Evolutionary conservation across 352 stramenopile genomes (phyloP), one percentile per base, ranked within the genome.

Genomic region (Globisporangium polare): DNA sequence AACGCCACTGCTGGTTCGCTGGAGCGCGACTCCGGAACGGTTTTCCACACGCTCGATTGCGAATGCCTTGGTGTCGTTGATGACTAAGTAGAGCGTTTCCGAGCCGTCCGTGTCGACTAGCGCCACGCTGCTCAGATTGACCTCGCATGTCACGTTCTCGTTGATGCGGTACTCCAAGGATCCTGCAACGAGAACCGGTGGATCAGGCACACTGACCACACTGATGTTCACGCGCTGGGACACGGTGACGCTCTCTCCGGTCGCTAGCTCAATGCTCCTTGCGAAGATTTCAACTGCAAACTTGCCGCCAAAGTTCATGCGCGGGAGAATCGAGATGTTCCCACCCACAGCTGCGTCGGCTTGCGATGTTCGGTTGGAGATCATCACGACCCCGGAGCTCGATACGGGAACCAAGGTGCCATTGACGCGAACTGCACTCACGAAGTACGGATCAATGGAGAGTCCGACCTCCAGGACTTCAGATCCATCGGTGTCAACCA

Each of bases 381-480:
- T 27, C 26, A 43, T 22, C 49, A 58, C 50, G 43, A 31, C 13
- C 53, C 73, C 35, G 52, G 33, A 27, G 5, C 27, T 29, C 17
- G 53, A 53, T 1, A 67, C 63, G 1, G 45, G n/a, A 8, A 69
- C 41, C 1, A 63, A 26, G 4, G 74, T 52, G 9, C 58, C 67
- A 49, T 84, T 74, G 9, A 86, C 20, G 6, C 46, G 57, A 31
- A 86, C 65, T 20, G 52, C 47, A 5, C 61, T 58, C 0, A 88
- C 35, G 15, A 73, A 75, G 13, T 55, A 26, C 2, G 76, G 71
- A 24, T 79, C 62, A 35, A 82, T 69, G 12, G 42, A 56, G 8
- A 73, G 63, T 2, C 60, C 60, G 10, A 84, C 47, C 51, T 88
- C 75, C 27, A 88, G 74, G 5, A 71, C 62, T 56, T 86, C 76